Base-by-base conservation (phyloP, 192 early-diverging fungal genomes). In the Entomortierella beljakovae region DNA sequence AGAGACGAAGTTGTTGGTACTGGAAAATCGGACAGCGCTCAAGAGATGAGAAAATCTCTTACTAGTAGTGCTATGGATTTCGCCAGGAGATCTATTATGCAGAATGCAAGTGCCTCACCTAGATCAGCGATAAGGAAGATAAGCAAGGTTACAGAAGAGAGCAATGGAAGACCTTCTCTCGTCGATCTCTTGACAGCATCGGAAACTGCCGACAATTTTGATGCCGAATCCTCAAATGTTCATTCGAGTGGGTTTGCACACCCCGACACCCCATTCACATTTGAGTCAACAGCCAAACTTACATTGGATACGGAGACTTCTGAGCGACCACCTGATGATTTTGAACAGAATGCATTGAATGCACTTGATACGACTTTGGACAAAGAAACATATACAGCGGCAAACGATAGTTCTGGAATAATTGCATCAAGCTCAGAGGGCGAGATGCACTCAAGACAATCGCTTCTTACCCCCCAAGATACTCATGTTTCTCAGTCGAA, bases 71-170 rank as follows among this genome's bases (percentile, higher is more conserved):
- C 60, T 11, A 52, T 73, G 63, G 71, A 73, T 8, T 65, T 63
- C 48, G 71, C 71, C 7, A 58, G 71, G 46, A 73, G 64, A 26
- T 73, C 71, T 1, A 53, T 73, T 20, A 73, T 73, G 71, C 63
- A 73, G 20, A 54, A 57, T 15, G 56, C 71, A 10, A 34, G 56
- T 6, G 57, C 38, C 0, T 57, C 71, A 31, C 71, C 71, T 20
- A 55, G 43, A 31, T 18, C 54, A 8, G 62, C 71, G 5, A 49
- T 73, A 37, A 58, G 57, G 22, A 49, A 58, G 15, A 55, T 73
- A 22, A 57, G 34, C 35, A 31, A 52, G 25, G 71, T 73, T 8
- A 49, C 63, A 6, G 63, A 34, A 20, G 57, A 58, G 16, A 73
- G 57, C 23, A 46, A 61, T 32, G 63, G 62, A 10, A 32, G 11